Evolutionary conservation across 352 stramenopile genomes (phyloP).

Genomic region (Phytophthora chlamydospora): DNA sequence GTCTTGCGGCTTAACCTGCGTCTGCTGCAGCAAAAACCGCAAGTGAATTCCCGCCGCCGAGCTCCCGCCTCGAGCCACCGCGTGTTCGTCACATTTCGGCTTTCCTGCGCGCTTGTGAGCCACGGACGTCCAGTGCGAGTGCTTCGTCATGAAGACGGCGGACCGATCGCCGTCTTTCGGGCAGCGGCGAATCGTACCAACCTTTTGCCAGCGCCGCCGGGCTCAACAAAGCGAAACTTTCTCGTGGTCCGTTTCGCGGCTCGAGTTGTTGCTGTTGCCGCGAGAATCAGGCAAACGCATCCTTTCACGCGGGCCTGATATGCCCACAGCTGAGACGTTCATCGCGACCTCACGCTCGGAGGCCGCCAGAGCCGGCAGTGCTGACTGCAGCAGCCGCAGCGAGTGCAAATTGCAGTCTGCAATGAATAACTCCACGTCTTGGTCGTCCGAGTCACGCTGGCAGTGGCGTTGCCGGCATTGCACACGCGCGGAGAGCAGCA

Average conservation of each 20-base stretch:
- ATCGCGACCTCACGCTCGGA: slow-evolving; percentile 5
- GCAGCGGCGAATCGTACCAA: slow-evolving; percentile 2
- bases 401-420: too few relatives aligned
- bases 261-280: slow-evolving; percentile 14
- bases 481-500: slow-evolving; percentile 7
- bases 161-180: neutral
- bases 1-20: too few relatives aligned
- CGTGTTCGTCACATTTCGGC: too few relatives aligned
- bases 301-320: slow-evolving; percentile 25
- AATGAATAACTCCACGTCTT: neutral
- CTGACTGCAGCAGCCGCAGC: neutral
- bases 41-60: too few relatives aligned
- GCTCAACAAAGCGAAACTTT: slow-evolving; percentile 18
- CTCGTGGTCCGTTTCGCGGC: slow-evolving; percentile 12
- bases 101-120: too few relatives aligned
- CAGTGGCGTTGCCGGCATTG: slow-evolving; percentile 4
- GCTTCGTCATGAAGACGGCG: too few relatives aligned
- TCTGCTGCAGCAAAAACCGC: too few relatives aligned
- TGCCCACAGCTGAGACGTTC: slow-evolving; percentile 17
- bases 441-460: slow-evolving; percentile 1
- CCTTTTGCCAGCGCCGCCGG: slow-evolving; percentile 3
- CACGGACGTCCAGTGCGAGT: too few relatives aligned
- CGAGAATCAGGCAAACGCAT: slow-evolving; percentile 26
- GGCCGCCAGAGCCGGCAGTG: neutral
- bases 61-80: too few relatives aligned